Evolutionary conservation across 208 protist species (phyloP).

Genomic region (Acanthamoeba healyi): DNA sequence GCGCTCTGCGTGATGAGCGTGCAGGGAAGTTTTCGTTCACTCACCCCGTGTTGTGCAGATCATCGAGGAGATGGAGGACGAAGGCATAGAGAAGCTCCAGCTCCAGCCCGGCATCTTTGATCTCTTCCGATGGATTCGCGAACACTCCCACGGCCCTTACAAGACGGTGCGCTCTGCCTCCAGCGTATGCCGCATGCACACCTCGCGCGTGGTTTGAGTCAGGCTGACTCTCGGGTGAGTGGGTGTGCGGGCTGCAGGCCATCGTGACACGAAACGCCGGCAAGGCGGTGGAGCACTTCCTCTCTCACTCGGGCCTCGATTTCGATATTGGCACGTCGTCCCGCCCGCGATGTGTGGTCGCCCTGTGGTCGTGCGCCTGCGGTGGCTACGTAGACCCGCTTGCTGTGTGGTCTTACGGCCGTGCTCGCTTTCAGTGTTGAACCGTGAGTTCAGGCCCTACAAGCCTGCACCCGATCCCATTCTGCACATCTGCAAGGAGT

Average conservation of each 20-base stretch:
- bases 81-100: constrained; percentile 17
- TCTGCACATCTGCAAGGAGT: constrained; percentile 50
- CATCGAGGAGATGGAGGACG: constrained; percentile 70
- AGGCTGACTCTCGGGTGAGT: not conserved
- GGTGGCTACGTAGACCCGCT: no score
- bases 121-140: constrained; percentile 45
- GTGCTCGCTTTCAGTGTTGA: no score
- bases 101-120: constrained; percentile 21
- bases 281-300: constrained; percentile 28
- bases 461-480: constrained; percentile 40
- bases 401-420: not conserved
- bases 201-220: not conserved
- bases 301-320: constrained; percentile 16
- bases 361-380: no score
- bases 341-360: no score
- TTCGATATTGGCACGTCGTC: constrained; percentile 46
- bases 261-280: constrained; percentile 57
- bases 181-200: not conserved
- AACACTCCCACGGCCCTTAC: constrained; percentile 46
- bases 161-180: not conserved
- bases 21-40: no score
- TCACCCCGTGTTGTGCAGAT: constrained; percentile 11
- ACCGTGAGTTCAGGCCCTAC: constrained; percentile 40
- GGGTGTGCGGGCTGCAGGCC: not conserved
- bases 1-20: no score